Evolutionary conservation across 192 early-diverging fungal species (phyloP), one percentile per base, ranked within the genome.

Genomic region (Backusella circina): DNA sequence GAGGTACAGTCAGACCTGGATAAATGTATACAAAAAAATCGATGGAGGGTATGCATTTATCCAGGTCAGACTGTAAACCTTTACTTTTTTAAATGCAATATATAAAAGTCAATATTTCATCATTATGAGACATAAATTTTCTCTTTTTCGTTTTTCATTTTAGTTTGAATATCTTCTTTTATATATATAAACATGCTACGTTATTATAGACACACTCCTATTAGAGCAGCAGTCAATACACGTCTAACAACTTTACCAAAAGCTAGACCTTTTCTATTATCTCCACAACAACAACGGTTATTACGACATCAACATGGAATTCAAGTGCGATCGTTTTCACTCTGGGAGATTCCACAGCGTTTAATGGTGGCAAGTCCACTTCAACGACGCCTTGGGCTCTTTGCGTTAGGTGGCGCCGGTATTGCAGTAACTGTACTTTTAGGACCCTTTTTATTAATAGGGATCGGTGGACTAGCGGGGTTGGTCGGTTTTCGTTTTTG

Each of bases 371-470:
- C 65, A 16, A 44, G 37, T 44, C 26, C 39, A 7, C 15, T 41
- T 44, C 26, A 37, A 47, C 69, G 69, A 6, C 26, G 41, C 15
- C 10, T 70, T 30, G 69, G 37, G 3, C n/a, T 70, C 9, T 21
- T 41, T 44, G 37, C 28, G 1, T 15, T 70, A 41, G 69, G 69
- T 16, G 69, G 69, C 8, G 39, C 41, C 15, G 37, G 69, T 70
- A 30, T 70, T 5, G n/a, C 39, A 6, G 39, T 23, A 4, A 35
- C 26, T 30, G 16, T 70, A 2, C 10, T 70, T 16, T 28, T 47
- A 28, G 69, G 69, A 18, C 69, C 69, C 13, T 70, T 70, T 47
- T 28, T 70, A 13, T 5, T 70, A 1, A 28, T 70, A 47, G 69
- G 69, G 0, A 26, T 70, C 0, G 69, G 69, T 26, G 69, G 69